These are phyloP conservation scores for Colletotrichum sp. DNA, from an alignment of 2,329 filamentous ascomycete genomes.

Conservation along the genomic window DNA sequence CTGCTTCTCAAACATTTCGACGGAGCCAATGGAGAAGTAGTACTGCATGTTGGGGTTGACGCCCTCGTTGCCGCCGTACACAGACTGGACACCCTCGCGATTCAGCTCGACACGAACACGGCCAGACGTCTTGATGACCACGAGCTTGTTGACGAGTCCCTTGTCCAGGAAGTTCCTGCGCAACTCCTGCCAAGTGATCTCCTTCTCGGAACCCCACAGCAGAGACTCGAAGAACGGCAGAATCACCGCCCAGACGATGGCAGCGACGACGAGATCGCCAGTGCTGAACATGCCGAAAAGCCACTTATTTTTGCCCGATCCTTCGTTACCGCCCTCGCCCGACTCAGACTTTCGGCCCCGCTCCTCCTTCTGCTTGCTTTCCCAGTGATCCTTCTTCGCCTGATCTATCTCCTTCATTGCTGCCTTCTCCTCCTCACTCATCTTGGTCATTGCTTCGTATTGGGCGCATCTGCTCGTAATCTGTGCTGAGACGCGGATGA, in stretches of 20 bases:
- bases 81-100: slow-evolving; percentile 71
- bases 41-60: slow-evolving; percentile 75
- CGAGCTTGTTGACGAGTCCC: slow-evolving; percentile 91
- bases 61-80: slow-evolving; percentile 76
- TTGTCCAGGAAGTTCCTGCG: slow-evolving; percentile 93
- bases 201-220: slow-evolving; percentile 52
- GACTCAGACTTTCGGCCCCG: slow-evolving; percentile 8
- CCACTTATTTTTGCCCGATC: slow-evolving; percentile 24
- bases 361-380: slow-evolving; percentile 31
- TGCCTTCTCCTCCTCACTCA: slow-evolving; percentile 17
- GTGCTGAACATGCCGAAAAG: slow-evolving; percentile 23
- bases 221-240: slow-evolving; percentile 46
- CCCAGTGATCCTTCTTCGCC: slow-evolving; percentile 10
- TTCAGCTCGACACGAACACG: slow-evolving; percentile 83
- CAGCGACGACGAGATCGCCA: slow-evolving; percentile 51
- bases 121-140: slow-evolving; percentile 69
- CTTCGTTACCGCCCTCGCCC: slow-evolving; percentile 4
- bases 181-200: slow-evolving; percentile 99
- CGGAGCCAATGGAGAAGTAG: slow-evolving; percentile 94
- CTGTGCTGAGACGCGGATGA: slow-evolving; percentile 60
- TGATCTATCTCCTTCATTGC: slow-evolving; percentile 18
- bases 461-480: slow-evolving; percentile 51
- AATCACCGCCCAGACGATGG: slow-evolving; percentile 49
- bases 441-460: slow-evolving; percentile 17
- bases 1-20: slow-evolving; percentile 89